These are phyloP conservation scores for Salvia hispanica DNA, from an alignment of 257 asterid genomes.

Conservation along the genomic window DNA sequence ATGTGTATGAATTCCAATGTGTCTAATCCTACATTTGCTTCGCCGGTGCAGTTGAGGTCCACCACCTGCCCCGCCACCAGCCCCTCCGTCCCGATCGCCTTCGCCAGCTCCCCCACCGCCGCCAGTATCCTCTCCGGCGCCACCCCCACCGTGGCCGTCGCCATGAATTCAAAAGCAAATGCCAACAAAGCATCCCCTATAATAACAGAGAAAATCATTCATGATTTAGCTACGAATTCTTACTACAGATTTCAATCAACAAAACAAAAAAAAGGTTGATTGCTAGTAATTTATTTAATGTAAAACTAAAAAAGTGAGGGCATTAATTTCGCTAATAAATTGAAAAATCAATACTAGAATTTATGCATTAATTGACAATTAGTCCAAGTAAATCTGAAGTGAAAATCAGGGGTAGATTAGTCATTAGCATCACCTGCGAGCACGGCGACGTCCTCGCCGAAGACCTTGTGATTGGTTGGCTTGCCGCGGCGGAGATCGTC, in stretches of 20 bases:
- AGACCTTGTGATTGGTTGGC: slow-evolving; percentile 68
- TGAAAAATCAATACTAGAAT: no score
- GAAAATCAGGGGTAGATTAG: no score
- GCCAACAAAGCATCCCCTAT: slow-evolving; percentile 63
- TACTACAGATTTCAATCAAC: background rate
- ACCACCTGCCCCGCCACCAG: slow-evolving; percentile 85
- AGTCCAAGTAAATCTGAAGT: background rate
- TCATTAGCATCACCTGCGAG: slow-evolving; percentile 47
- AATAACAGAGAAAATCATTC: background rate
- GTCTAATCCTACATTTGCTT: slow-evolving; percentile 45
- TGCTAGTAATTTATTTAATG: no score
- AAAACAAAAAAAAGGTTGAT: background rate
- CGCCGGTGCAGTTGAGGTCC: slow-evolving; percentile 55
- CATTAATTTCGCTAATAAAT: no score
- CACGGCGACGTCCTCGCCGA: slow-evolving; percentile 75
- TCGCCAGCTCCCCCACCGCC: slow-evolving; percentile 54
- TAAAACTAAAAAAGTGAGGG: no score
- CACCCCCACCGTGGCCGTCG: slow-evolving; percentile 32
- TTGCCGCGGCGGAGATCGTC: slow-evolving; percentile 83
- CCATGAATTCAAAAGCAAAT: slow-evolving; percentile 52
- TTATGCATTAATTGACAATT: no score
- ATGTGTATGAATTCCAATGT: slow-evolving; percentile 65
- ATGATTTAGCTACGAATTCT: background rate
- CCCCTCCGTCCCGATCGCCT: slow-evolving; percentile 68
- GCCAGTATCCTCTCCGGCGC: slow-evolving; percentile 36